phyloP scores from a whole-genome alignment of 192 early-diverging fungal species.

The Podila minutissima region DNA sequence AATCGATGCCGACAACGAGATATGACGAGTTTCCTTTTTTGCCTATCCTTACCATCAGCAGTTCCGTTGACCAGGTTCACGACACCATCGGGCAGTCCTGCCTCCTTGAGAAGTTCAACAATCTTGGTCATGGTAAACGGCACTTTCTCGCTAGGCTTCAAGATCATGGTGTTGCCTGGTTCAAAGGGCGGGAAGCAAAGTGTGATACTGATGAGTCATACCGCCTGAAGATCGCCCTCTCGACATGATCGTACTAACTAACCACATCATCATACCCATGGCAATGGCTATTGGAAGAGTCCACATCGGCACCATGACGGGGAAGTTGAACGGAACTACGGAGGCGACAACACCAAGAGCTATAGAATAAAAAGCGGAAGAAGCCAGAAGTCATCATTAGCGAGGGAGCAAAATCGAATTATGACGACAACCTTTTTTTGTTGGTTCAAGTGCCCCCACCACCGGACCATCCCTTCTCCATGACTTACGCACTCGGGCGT shows the following conservation, averaged over 20 bases:
- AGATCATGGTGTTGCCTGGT: slow-evolving; percentile 71
- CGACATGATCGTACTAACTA: not conserved
- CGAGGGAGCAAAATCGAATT: no score
- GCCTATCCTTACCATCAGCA: slow-evolving; percentile 55
- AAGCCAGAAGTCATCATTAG: no score
- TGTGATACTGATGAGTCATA: not conserved
- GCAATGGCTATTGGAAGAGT: slow-evolving; percentile 80
- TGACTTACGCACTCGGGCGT: slow-evolving; percentile 61
- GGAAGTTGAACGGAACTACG: slow-evolving; percentile 88
- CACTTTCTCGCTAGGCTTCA: slow-evolving; percentile 87
- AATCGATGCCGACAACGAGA: no score
- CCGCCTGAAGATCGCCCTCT: not conserved
- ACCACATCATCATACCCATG: slow-evolving; percentile 27
- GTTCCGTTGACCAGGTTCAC: slow-evolving; percentile 81
- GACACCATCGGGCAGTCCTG: slow-evolving; percentile 78
- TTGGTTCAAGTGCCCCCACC: not conserved
- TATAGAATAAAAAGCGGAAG: slow-evolving; percentile 4
- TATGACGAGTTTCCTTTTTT: no score
- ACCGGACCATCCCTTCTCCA: not conserved
- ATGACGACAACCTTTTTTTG: not conserved
- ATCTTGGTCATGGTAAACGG: slow-evolving; percentile 82
- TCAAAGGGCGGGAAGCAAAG: not conserved
- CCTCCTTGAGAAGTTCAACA: slow-evolving; percentile 61
- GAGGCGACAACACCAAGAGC: slow-evolving; percentile 80
- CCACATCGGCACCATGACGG: slow-evolving; percentile 89